A percentile compares a stretch with the other conserved stretches of the same genome.
These are phyloP conservation scores for Penicillium longicatenatum DNA, from an alignment of 495 filamentous ascomycete species.

Conservation along the genomic window DNA sequence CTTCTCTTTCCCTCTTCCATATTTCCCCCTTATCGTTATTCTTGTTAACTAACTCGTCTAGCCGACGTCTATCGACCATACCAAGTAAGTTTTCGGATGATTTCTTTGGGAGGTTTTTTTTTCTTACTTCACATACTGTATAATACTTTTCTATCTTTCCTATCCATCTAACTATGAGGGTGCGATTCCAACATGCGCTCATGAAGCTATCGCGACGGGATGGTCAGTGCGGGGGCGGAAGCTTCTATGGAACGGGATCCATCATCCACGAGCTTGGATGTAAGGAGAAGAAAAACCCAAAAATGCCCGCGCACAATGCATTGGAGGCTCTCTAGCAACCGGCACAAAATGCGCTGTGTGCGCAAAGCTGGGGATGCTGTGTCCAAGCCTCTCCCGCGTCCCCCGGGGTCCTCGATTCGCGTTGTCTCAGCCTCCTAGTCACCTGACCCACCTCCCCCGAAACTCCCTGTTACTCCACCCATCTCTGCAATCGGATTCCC, in stretches of 20 bases:
- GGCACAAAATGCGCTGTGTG: conserved; percentile 12
- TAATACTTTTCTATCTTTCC: conserved; percentile 7
- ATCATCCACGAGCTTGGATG: not conserved
- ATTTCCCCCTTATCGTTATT: conserved; percentile 15
- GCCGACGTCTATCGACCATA: conserved; percentile 59
- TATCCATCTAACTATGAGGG: conserved; percentile 9
- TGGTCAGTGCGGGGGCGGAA: conserved; percentile 35
- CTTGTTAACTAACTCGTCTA: conserved; percentile 32
- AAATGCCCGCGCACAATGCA: not conserved
- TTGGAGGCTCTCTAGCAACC: not conserved
- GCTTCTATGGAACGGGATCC: conserved; percentile 4
- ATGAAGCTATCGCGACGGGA: conserved; percentile 12
- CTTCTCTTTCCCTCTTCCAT: conserved; percentile 11
- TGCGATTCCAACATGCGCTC: conserved; percentile 2
- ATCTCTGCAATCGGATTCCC: conserved; percentile 1
- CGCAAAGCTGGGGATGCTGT: conserved; percentile 9
- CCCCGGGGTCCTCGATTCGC: conserved; percentile 25
- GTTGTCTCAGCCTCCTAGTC: conserved; percentile 21
- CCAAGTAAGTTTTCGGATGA: conserved; percentile 48
- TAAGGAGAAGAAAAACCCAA: not conserved
- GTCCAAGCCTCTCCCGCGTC: conserved; percentile 4
- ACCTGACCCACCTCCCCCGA: conserved; percentile 30
- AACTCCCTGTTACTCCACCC: conserved; percentile 6
- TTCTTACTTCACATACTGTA: conserved; percentile 7
- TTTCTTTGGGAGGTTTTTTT: conserved; percentile 10